Conservation (phyloP, 1,284 basidiomycete species). For the Omphalotus olearius region DNA sequence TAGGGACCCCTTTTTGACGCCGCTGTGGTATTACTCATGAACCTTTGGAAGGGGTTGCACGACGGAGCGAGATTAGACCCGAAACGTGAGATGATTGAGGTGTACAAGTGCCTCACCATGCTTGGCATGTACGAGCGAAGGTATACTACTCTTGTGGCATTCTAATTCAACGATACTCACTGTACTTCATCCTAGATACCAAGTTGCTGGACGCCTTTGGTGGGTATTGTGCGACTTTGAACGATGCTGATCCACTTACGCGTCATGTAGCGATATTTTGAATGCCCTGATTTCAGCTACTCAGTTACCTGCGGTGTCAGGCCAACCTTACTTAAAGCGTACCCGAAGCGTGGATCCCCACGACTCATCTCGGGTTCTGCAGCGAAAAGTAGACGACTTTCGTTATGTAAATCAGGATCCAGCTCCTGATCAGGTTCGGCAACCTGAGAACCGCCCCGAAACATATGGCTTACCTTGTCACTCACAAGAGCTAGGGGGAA, state of each 20-base stretch:
- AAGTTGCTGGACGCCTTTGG: constrained; percentile 5
- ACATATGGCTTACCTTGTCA: not conserved
- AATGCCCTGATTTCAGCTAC: constrained; percentile 1
- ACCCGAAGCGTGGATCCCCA: not conserved
- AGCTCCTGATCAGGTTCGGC: not conserved
- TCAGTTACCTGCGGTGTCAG: not conserved
- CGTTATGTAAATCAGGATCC: not conserved
- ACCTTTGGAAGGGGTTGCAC: constrained; percentile 5
- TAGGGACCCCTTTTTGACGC: constrained; percentile 10
- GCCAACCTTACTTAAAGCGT: not conserved
- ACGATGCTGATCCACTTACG: not conserved
- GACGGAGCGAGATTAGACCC: not conserved
- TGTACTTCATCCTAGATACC: not conserved
- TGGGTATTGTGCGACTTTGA: not conserved
- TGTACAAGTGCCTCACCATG: constrained; percentile 6
- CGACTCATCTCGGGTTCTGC: not conserved
- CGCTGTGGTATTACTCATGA: constrained; percentile 7
- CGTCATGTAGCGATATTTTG: not conserved
- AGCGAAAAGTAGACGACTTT: not conserved
- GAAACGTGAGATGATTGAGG: not conserved
- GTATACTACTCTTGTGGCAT: not conserved
- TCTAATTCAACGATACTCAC: not conserved
- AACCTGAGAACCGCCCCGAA: not conserved
- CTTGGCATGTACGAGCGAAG: constrained; percentile 9
- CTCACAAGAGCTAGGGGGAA: not conserved